Evolutionary conservation across 2,329 filamentous ascomycete species (phyloP).

Genomic region (Pseudogymnoascus destructans): DNA sequence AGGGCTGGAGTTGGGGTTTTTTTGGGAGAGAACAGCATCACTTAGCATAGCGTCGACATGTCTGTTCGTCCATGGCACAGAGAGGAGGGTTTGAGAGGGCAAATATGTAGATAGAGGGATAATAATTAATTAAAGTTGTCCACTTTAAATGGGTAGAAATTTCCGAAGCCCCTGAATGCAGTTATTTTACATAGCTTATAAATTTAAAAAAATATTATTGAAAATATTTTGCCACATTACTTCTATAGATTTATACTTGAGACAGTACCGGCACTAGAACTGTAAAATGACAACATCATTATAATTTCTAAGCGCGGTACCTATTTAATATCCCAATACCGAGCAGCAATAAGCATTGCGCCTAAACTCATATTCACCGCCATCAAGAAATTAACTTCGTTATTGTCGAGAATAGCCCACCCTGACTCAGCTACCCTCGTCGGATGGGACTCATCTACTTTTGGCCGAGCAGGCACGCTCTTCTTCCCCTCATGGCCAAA

Average conservation of each 20-base stretch:
- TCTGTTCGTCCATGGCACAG: neutral
- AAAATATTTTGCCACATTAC: neutral
- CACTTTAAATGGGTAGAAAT: neutral
- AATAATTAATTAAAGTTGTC: neutral
- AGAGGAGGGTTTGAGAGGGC: neutral
- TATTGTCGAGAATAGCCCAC: slow-evolving; percentile 77
- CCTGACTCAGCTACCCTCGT: slow-evolving; percentile 47
- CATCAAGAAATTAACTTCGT: slow-evolving; percentile 91
- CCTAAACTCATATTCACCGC: slow-evolving; percentile 66
- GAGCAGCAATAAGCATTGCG: slow-evolving; percentile 51
- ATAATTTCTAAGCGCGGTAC: neutral
- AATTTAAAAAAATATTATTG: neutral
- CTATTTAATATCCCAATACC: slow-evolving; percentile 11
- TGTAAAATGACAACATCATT: neutral
- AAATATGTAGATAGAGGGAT: neutral
- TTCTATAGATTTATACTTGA: too few species aligned
- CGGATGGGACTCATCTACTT: slow-evolving; percentile 26
- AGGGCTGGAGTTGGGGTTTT: neutral
- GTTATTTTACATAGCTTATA: neutral
- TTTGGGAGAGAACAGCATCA: neutral
- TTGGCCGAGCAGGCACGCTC: slow-evolving; percentile 29
- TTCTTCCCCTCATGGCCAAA: slow-evolving; percentile 33
- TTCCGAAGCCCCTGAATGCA: neutral
- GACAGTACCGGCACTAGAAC: neutral
- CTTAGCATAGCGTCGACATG: neutral